Base-by-base conservation (phyloP, 257 asterid genomes). In the Osmanthus fragrans region DNA sequence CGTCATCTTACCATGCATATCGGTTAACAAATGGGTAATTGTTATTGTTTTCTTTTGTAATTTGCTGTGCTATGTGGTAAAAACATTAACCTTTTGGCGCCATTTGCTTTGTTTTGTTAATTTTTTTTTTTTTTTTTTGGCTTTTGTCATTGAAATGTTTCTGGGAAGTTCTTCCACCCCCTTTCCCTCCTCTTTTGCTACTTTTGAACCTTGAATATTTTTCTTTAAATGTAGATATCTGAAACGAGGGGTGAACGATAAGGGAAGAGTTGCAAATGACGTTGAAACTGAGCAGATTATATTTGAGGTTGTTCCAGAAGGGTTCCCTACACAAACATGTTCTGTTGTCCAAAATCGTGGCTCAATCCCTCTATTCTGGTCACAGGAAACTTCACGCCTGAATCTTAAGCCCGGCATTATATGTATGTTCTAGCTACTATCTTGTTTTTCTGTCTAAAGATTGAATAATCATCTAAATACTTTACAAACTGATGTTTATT, bases 261-360 rank as follows among this genome's bases (percentile, higher is more conserved):
- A 79, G 37, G 99, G 99, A 71, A 89, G 89, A 79, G 99, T 94
- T 72, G 99, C 99, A 42, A 94, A 94, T 88, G 99, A 94, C 83
- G 99, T 94, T 51, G 99, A 94, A 87, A 92, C 96, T 4, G 99
- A 94, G 84, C 99, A 94, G 83, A 88, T 94, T 77, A 81, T 94
- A 63, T 71, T 85, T 78, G 97, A 94, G 89, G 93, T 90, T 83
- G 90, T 80, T 82, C 83, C 92, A 29, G 96, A 92, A 84, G 96
- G 93, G 47, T 67, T 74, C 58, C 96, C 97, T 51, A 18, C 84
- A 82, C 95, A 91, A 79, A 83, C 91, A 79, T 92, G 96, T 84
- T 94, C 99, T 54, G 95, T 92, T 70, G 97, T 94, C 79, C 99
- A 94, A 85, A 91, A 90, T 79, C 99, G 99, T 87, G 99, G 99